Evolutionary conservation across 2,329 filamentous ascomycete species (phyloP).

Genomic region (Colletotrichum magnum): DNA sequence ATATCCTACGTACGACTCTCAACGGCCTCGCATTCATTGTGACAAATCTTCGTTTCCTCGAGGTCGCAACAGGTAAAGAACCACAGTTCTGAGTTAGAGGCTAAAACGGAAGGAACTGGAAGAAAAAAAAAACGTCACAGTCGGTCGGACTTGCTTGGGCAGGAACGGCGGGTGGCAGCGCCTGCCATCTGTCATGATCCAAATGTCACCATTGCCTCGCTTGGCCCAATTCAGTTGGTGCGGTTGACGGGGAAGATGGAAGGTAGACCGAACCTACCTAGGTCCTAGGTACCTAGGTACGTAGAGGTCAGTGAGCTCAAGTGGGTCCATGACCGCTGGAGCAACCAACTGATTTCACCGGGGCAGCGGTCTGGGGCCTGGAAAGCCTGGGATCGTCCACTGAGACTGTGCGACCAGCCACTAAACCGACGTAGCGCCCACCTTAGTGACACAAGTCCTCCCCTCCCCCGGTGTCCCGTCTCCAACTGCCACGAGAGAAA

Average conservation of each 20-base stretch:
- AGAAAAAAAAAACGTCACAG: neutral
- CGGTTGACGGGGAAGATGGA: constrained; percentile 11
- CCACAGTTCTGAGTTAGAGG: neutral
- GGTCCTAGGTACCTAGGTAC: too few relatives aligned
- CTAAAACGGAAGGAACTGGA: neutral
- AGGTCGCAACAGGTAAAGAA: neutral
- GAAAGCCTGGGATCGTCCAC: neutral
- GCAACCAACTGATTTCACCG: constrained; percentile 3
- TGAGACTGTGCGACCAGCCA: constrained; percentile 17
- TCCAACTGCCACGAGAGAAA: constrained; percentile 25
- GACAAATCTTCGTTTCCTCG: too few relatives aligned
- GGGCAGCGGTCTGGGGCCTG: neutral
- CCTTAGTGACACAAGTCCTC: neutral
- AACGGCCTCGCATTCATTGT: constrained; percentile 10
- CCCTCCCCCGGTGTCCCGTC: neutral
- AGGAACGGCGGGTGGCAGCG: constrained; percentile 4
- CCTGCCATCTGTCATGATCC: constrained; percentile 23
- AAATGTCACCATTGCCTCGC: constrained; percentile 35
- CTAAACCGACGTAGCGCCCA: constrained; percentile 12
- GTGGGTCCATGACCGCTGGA: constrained; percentile 5
- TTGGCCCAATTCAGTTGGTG: constrained; percentile 13
- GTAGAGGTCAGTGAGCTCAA: constrained; percentile 14
- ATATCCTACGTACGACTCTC: constrained; percentile 1
- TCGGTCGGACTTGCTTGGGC: neutral
- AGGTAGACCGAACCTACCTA: too few relatives aligned